Evolutionary conservation across 805 yeast genomes (phyloP).

Genomic region (Kluyveromyces siamensis): DNA sequence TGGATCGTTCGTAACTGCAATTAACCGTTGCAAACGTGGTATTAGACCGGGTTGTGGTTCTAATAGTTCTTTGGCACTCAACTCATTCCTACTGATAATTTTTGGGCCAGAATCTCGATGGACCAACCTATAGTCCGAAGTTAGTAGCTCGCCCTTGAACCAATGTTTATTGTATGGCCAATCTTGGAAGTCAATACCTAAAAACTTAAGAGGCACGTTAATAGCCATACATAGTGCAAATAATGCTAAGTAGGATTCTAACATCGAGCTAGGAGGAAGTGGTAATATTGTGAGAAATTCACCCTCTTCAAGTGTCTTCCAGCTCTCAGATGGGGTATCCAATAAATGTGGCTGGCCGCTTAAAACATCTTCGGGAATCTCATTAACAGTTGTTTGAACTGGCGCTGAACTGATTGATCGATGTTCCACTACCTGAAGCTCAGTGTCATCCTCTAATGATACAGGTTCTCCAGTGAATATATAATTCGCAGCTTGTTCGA

Average conservation of each 20-base stretch:
- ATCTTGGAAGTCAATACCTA: constrained; percentile 19
- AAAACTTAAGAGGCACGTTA: constrained; percentile 18
- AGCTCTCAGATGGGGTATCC: not conserved
- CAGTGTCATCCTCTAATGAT: constrained; percentile 7
- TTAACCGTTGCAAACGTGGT: constrained; percentile 23
- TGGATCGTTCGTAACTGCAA: constrained; percentile 15
- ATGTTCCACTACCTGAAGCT: constrained; percentile 1
- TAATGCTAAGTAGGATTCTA: constrained; percentile 24
- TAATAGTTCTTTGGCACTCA: constrained; percentile 5
- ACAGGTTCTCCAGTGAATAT: constrained; percentile 19
- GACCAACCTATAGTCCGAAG: constrained; percentile 9
- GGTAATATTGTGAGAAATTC: constrained; percentile 23
- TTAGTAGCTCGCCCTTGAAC: constrained; percentile 15
- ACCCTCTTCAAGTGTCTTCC: not conserved
- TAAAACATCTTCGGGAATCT: not conserved
- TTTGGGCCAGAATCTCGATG: constrained; percentile 2
- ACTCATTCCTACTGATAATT: constrained; percentile 6
- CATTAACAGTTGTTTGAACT: not conserved
- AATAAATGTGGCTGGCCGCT: not conserved
- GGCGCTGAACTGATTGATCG: not conserved
- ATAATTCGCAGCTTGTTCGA: constrained; percentile 52
- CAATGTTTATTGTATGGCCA: constrained; percentile 17
- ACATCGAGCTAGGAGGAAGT: constrained; percentile 14
- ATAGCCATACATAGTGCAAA: constrained; percentile 17
- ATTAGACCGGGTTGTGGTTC: constrained; percentile 17